Evolutionary conservation across 352 stramenopile species (phyloP).

Genomic region (Pythium aquatile): DNA sequence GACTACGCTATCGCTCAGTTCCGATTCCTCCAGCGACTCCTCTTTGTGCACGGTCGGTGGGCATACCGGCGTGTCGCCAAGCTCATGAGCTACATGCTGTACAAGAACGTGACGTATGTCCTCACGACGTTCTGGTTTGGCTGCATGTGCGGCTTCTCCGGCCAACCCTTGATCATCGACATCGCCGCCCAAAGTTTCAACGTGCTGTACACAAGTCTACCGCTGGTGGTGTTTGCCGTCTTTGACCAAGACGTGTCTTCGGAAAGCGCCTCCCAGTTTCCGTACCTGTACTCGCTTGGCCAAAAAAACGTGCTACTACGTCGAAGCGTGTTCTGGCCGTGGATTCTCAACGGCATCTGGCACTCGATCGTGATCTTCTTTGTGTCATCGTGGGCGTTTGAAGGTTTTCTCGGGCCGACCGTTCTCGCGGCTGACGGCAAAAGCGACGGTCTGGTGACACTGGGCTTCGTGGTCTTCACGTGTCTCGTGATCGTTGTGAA

Average conservation of each 20-base stretch:
- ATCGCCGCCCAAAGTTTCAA: constrained; percentile 83
- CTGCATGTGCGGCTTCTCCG: constrained; percentile 77
- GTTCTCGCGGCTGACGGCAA: constrained; percentile 45
- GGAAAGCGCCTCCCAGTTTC: constrained; percentile 60
- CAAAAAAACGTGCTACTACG: constrained; percentile 63
- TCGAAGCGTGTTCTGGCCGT: constrained; percentile 76
- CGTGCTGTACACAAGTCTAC: constrained; percentile 75
- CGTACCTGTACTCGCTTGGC: constrained; percentile 62
- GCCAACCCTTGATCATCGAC: constrained; percentile 75
- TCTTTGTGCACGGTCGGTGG: constrained; percentile 92
- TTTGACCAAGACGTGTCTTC: constrained; percentile 79
- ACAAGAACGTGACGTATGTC: constrained; percentile 92
- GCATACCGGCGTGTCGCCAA: constrained; percentile 92
- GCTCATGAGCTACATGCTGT: constrained; percentile 94
- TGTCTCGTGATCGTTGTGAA: constrained; percentile 80
- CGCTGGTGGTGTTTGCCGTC: constrained; percentile 74
- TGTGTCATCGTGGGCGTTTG: constrained; percentile 64
- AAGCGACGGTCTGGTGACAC: constrained; percentile 53
- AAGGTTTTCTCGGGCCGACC: constrained; percentile 27
- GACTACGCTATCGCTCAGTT: constrained; percentile 95
- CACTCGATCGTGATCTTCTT: constrained; percentile 84
- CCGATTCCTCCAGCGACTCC: constrained; percentile 88
- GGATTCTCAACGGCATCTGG: constrained; percentile 82
- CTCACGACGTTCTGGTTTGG: constrained; percentile 85
- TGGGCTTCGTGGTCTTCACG: constrained; percentile 81